A percentile compares a stretch with the other conserved stretches of the same genome.
phyloP scores from a whole-genome alignment of 2,329 filamentous ascomycete genomes.

The Hymenoscyphus infarciens region DNA sequence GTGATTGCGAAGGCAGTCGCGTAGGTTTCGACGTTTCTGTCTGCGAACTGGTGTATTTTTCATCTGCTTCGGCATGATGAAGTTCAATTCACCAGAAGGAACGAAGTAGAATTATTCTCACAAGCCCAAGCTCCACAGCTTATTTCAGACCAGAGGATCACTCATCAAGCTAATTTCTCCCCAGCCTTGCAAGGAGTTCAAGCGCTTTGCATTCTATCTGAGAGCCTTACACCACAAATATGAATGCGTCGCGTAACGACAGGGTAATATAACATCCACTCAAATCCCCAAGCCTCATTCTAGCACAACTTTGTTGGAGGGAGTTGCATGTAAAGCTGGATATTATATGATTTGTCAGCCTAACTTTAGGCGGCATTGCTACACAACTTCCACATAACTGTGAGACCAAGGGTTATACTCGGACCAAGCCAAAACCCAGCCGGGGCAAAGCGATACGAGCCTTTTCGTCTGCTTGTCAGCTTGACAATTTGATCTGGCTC shows the following conservation, averaged over 20 bases:
- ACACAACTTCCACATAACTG: neutral
- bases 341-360: neutral
- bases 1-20: neutral
- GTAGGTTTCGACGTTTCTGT: neutral
- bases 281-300: too few relatives aligned
- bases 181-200: neutral
- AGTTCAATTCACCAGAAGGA: neutral
- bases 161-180: neutral
- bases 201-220: neutral
- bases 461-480: too few relatives aligned
- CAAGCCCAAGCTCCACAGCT: neutral
- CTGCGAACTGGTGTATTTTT: neutral
- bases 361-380: neutral
- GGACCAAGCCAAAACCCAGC: too few relatives aligned
- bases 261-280: too few relatives aligned
- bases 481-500: too few relatives aligned
- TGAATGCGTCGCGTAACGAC: neutral
- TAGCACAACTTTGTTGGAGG: too few relatives aligned
- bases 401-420: too few relatives aligned
- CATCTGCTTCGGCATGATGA: neutral
- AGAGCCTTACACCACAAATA: neutral
- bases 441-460: too few relatives aligned
- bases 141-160: neutral
- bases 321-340: too few relatives aligned
- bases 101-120: neutral